Base-by-base conservation (phyloP, 176 grass and related monocot genomes). In the Eleusine indica region DNA sequence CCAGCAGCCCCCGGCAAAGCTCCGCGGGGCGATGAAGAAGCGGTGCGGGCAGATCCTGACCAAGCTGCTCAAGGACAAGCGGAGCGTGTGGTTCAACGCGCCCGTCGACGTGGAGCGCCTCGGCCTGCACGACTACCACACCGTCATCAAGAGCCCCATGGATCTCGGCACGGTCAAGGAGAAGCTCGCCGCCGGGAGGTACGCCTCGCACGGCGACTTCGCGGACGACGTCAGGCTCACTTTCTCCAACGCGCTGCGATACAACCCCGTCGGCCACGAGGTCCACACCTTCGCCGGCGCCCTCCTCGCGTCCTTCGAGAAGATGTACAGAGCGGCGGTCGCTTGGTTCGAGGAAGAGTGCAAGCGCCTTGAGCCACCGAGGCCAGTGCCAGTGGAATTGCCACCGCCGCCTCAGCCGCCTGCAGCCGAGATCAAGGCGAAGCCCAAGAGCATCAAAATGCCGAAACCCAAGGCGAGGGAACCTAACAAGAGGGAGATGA, bases 131-230 rank as follows among this genome's bases (percentile, higher is more conserved):
- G 96, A 96, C 84, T 99, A 99, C 82, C 74, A 78, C 66, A 14
- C 89, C 81, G 89, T 99, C 77, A 93, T 99, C 76, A 92, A 89
- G 54, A 38, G 77, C 9, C 96, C 96, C 25, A 99, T 99, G 96
- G 96, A 99, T 67, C 90, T 99, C 70, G 89, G 96, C 43, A 90
- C 93, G 13, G 93, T 94, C 37, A 94, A 74, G 76, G 78, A 62
- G 21, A 85, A 74, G 25, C 82, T 96, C 71, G 74, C 73, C 67
- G 82, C 86, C 52, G 81, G 87, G 56, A 79, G 71, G n/a, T 96
- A 99, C 80, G 28, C 74, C 6, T 86, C 93, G 18, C 87, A 90
- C 48, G 77, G 47, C 21, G 91, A 79, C 12, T 99, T 96, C 69
- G 96, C 91, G 3, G 68, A 68, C 39, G 96, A 99, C 44, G 82